Evolutionary conservation across 1,284 basidiomycete species (phyloP).

Genomic region (Tilletia horrida): DNA sequence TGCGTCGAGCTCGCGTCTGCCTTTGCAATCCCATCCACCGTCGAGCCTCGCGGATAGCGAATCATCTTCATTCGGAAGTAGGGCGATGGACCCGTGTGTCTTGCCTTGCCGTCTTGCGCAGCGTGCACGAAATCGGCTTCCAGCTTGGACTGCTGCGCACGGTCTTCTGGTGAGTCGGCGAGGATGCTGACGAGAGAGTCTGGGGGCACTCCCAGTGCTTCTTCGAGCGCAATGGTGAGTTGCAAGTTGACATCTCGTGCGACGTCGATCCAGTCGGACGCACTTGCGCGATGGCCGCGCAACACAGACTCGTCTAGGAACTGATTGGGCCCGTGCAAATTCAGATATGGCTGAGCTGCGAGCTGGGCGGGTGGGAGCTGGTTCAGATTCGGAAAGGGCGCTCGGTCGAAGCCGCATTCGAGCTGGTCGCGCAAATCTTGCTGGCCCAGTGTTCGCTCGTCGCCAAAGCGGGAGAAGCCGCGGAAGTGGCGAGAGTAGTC

Average conservation of each 20-base stretch:
- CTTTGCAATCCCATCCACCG: slow-evolving; percentile 31
- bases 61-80: slow-evolving; percentile 47
- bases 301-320: slow-evolving; percentile 29
- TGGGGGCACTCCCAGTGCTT: slow-evolving; percentile 27
- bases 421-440: slow-evolving; percentile 43
- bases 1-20: slow-evolving; percentile 31
- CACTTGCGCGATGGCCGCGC: slow-evolving; percentile 21
- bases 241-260: slow-evolving; percentile 26
- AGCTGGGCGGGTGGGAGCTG: not conserved
- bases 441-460: slow-evolving; percentile 33
- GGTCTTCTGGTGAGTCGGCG: not conserved
- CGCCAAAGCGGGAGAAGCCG: slow-evolving; percentile 42
- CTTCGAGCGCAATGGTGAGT: slow-evolving; percentile 40
- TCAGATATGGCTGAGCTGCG: slow-evolving; percentile 29
- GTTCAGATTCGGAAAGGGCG: not conserved
- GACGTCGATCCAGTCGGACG: slow-evolving; percentile 33
- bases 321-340: slow-evolving; percentile 44
- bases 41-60: slow-evolving; percentile 33
- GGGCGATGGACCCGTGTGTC: slow-evolving; percentile 23
- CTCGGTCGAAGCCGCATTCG: slow-evolving; percentile 23
- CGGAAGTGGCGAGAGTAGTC: slow-evolving; percentile 36
- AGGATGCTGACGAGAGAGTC: slow-evolving; percentile 31
- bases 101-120: not conserved
- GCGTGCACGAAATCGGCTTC: slow-evolving; percentile 6
- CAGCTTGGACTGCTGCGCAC: slow-evolving; percentile 18